phyloP scores from a whole-genome alignment of 2,329 filamentous ascomycete species.

The Aureobasidium leucospermi region DNA sequence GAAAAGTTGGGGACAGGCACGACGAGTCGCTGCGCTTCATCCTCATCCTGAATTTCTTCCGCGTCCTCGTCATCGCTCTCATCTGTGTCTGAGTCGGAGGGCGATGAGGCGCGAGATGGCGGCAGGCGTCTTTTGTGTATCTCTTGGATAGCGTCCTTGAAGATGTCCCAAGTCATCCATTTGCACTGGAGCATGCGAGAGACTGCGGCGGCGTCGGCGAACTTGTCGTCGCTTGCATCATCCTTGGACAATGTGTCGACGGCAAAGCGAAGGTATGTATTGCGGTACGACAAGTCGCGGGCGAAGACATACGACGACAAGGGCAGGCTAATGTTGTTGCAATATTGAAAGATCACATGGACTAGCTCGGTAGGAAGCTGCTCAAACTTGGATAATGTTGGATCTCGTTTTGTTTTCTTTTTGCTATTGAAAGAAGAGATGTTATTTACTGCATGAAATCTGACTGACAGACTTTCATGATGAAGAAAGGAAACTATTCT shows the following conservation, averaged over 20 bases:
- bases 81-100: slow-evolving; percentile 1
- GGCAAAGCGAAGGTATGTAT: slow-evolving; percentile 24
- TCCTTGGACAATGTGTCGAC: slow-evolving; percentile 18
- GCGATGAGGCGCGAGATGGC: slow-evolving; percentile 19
- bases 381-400: slow-evolving; percentile 23
- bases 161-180: slow-evolving; percentile 29
- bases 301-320: slow-evolving; percentile 23
- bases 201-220: slow-evolving; percentile 11
- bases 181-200: slow-evolving; percentile 25
- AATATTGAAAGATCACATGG: slow-evolving; percentile 27
- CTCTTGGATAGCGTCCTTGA: slow-evolving; percentile 20
- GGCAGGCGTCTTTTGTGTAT: neutral
- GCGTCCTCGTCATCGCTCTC: neutral
- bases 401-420: slow-evolving; percentile 5
- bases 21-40: neutral
- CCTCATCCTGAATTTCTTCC: neutral
- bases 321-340: slow-evolving; percentile 26
- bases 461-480: slow-evolving; percentile 7
- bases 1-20: slow-evolving; percentile 11
- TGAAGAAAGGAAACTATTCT: neutral
- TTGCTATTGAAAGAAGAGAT: slow-evolving; percentile 4
- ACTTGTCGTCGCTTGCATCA: neutral
- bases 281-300: slow-evolving; percentile 24
- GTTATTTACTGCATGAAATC: slow-evolving; percentile 14
- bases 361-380: slow-evolving; percentile 29